A percentile compares a stretch with the other conserved stretches of the same genome.
phyloP scores from a whole-genome alignment of 345 rosid species.

The Iberis pinnata region DNA sequence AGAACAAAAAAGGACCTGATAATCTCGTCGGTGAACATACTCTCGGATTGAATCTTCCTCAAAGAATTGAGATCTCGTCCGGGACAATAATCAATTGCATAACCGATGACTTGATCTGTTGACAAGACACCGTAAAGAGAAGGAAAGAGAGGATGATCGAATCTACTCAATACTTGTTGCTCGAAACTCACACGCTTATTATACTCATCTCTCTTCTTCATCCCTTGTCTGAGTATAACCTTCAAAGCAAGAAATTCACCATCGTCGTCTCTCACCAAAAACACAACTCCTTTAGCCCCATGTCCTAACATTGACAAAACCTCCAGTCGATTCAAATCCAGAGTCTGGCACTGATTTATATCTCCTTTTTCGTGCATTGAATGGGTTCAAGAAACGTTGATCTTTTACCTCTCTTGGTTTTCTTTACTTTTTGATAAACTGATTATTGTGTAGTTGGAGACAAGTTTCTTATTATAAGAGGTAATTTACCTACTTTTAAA shows the following conservation, averaged over 20 bases:
- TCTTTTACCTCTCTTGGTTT: not conserved
- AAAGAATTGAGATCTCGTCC: conserved; percentile 56
- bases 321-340: conserved; percentile 38
- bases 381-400: not conserved
- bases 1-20: no score
- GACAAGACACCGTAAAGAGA: conserved; percentile 57
- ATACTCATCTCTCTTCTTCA: conserved; percentile 43
- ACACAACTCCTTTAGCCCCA: conserved; percentile 91
- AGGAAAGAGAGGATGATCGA: conserved; percentile 74
- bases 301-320: conserved; percentile 66
- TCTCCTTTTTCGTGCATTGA: not conserved
- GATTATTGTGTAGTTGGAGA: not conserved
- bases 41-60: conserved; percentile 60
- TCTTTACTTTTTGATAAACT: no score
- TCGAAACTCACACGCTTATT: conserved; percentile 63
- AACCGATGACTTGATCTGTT: conserved; percentile 62
- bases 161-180: conserved; percentile 44
- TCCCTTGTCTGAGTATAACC: conserved; percentile 52
- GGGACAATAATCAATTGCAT: conserved; percentile 88
- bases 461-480: not conserved
- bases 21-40: conserved; percentile 61
- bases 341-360: not conserved
- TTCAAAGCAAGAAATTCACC: conserved; percentile 55
- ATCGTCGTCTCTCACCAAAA: conserved; percentile 38
- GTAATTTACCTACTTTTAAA: no score